Conservation (phyloP, 2,329 filamentous ascomycete genomes). For the Penicillium sp. region DNA sequence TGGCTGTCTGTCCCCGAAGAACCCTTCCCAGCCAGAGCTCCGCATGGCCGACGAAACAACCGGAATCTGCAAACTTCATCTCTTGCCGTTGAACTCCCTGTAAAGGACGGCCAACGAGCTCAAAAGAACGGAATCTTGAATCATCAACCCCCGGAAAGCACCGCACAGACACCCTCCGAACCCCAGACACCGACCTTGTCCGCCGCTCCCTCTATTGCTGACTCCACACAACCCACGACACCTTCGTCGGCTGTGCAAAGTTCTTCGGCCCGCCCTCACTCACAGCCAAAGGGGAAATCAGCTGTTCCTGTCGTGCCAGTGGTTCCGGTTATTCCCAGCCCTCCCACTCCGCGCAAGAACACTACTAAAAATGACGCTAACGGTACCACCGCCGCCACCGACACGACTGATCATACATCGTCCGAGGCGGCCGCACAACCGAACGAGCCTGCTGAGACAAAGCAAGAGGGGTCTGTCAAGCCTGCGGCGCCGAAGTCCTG, state of each 20-base stretch:
- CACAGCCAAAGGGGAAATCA: slow-evolving; percentile 42
- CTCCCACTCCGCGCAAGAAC: slow-evolving; percentile 40
- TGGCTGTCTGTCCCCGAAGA: slow-evolving; percentile 63
- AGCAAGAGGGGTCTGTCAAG: slow-evolving; percentile 42
- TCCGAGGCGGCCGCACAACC: slow-evolving; percentile 9
- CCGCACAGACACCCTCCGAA: slow-evolving; percentile 42
- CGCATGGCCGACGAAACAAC: slow-evolving; percentile 51
- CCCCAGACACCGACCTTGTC: slow-evolving; percentile 64
- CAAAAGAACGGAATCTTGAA: slow-evolving; percentile 29
- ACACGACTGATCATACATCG: slow-evolving; percentile 15
- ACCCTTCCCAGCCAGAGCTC: slow-evolving; percentile 59
- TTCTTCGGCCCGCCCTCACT: slow-evolving; percentile 35
- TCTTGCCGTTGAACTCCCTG: slow-evolving; percentile 55
- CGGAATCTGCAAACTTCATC: slow-evolving; percentile 41
- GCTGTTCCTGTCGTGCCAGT: slow-evolving; percentile 55
- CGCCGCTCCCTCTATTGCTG: slow-evolving; percentile 61
- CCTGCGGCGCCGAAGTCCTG: slow-evolving; percentile 64
- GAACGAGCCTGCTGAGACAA: slow-evolving; percentile 11
- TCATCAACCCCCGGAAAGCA: slow-evolving; percentile 24
- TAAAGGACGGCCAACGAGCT: slow-evolving; percentile 43
- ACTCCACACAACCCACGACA: slow-evolving; percentile 60
- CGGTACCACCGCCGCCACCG: slow-evolving; percentile 20
- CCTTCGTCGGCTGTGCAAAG: slow-evolving; percentile 57
- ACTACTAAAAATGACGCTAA: slow-evolving; percentile 43
- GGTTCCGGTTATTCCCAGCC: slow-evolving; percentile 49